These are phyloP conservation scores for Spathaspora girioi DNA, from an alignment of 805 yeast genomes.

Conservation along the genomic window DNA sequence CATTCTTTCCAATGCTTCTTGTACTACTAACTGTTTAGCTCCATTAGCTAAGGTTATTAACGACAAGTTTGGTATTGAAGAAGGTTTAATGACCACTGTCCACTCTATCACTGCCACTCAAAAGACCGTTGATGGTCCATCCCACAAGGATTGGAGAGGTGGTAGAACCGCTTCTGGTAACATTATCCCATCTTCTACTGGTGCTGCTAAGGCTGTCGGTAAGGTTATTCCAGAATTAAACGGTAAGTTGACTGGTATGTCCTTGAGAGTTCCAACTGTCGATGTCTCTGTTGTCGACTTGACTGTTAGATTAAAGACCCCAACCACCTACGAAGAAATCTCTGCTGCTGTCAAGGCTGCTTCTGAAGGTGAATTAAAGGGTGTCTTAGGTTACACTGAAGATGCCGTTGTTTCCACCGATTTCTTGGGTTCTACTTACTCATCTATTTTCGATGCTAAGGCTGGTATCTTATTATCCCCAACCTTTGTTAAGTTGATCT, in stretches of 20 bases:
- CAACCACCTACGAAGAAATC: conserved; percentile 81
- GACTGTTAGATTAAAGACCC: conserved; percentile 76
- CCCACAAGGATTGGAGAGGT: conserved; percentile 98
- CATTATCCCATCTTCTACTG: conserved; percentile 93
- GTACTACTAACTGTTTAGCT: conserved; percentile 95
- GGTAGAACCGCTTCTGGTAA: conserved; percentile 96
- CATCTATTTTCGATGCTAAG: conserved; percentile 86
- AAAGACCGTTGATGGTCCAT: conserved; percentile 95
- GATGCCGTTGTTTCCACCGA: conserved; percentile 90
- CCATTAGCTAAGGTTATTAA: conserved; percentile 88
- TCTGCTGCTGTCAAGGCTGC: conserved; percentile 72
- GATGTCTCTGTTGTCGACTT: conserved; percentile 93
- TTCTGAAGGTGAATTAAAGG: conserved; percentile 74
- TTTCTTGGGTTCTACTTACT: conserved; percentile 78
- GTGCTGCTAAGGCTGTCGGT: conserved; percentile 98
- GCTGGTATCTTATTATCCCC: conserved; percentile 89
- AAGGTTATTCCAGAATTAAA: conserved; percentile 87
- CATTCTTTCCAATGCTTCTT: conserved; percentile 88
- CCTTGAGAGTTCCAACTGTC: conserved; percentile 90
- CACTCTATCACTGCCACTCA: conserved; percentile 96
- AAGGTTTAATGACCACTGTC: conserved; percentile 94
- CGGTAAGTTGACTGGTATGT: conserved; percentile 93
- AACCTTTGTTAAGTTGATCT: conserved; percentile 83
- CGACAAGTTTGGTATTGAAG: conserved; percentile 82
- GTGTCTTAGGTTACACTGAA: conserved; percentile 85